Conservation (phyloP, 306 rosid species). For the Macrotyloma uniflorum region DNA sequence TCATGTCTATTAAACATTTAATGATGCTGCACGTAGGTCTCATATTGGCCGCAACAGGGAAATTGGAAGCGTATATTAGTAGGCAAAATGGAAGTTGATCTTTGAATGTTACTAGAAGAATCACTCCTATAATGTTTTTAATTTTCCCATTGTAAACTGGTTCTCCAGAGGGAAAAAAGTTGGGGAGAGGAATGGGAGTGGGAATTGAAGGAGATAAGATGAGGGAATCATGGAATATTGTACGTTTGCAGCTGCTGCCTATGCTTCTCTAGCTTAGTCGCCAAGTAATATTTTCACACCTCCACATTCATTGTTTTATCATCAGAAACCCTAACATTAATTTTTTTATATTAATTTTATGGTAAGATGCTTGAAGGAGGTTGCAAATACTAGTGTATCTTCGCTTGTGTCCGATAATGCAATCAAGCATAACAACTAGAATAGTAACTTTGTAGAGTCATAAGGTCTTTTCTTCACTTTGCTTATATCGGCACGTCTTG, state of each 20-base stretch:
- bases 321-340: background rate
- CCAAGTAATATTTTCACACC: slow-evolving; percentile 21
- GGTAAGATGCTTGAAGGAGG: slow-evolving; percentile 25
- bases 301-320: slow-evolving; percentile 17
- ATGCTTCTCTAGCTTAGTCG: slow-evolving; percentile 23
- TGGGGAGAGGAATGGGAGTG: slow-evolving; percentile 25
- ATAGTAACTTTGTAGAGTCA: slow-evolving; percentile 18
- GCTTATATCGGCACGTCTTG: background rate
- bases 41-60: slow-evolving; percentile 82
- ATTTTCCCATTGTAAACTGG: slow-evolving; percentile 38
- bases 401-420: background rate
- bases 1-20: slow-evolving; percentile 10
- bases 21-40: slow-evolving; percentile 65
- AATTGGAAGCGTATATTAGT: slow-evolving; percentile 65
- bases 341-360: slow-evolving; percentile 6
- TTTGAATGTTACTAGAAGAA: background rate
- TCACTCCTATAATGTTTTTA: background rate
- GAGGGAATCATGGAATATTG: slow-evolving; percentile 15
- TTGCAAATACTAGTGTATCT: slow-evolving; percentile 28
- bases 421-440: slow-evolving; percentile 10
- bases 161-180: slow-evolving; percentile 15
- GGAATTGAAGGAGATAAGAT: slow-evolving; percentile 27
- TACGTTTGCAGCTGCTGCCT: slow-evolving; percentile 9
- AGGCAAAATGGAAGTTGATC: slow-evolving; percentile 64
- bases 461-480: background rate